Percentiles rank a stretch among this genome's conserved stretches.
Evolutionary conservation across 352 stramenopile genomes (phyloP).

Genomic region (Pythium aquatile): DNA sequence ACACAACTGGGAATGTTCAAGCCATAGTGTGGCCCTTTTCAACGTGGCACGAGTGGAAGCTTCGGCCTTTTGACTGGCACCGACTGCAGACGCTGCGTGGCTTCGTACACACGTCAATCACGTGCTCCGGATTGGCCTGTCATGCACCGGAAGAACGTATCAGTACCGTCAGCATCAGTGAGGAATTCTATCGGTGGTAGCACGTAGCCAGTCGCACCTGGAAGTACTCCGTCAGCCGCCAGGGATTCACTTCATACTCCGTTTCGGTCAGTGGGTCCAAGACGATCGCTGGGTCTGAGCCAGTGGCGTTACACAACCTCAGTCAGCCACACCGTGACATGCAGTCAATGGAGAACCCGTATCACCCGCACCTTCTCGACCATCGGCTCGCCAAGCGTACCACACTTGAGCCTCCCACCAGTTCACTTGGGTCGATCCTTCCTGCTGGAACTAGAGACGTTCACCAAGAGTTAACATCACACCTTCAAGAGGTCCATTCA

Average conservation of each 20-base stretch:
- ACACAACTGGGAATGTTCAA: slow-evolving; percentile 23
- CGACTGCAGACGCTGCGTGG: slow-evolving; percentile 40
- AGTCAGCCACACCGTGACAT: background rate
- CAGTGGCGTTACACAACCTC: background rate
- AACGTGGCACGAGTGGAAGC: slow-evolving; percentile 72
- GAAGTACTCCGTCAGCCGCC: slow-evolving; percentile 58
- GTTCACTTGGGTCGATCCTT: slow-evolving; percentile 49
- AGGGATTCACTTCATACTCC: slow-evolving; percentile 38
- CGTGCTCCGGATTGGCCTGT: slow-evolving; percentile 65
- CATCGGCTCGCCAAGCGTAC: slow-evolving; percentile 74
- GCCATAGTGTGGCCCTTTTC: slow-evolving; percentile 75
- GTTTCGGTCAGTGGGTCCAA: slow-evolving; percentile 48
- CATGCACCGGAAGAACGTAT: too few relatives aligned
- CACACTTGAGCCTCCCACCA: slow-evolving; percentile 87
- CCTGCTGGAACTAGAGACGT: slow-evolving; percentile 61
- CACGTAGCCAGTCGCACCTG: slow-evolving; percentile 27
- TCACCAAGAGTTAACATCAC: background rate
- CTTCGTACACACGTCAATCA: slow-evolving; percentile 64
- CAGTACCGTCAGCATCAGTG: too few relatives aligned
- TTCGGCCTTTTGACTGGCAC: slow-evolving; percentile 36
- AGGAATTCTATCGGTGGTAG: background rate
- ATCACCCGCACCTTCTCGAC: slow-evolving; percentile 40
- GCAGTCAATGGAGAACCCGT: background rate
- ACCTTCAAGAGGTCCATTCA: background rate
- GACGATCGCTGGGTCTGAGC: slow-evolving; percentile 47